Evolutionary conservation across 2,329 filamentous ascomycete species (phyloP).

Genomic region (Cercospora zeina): DNA sequence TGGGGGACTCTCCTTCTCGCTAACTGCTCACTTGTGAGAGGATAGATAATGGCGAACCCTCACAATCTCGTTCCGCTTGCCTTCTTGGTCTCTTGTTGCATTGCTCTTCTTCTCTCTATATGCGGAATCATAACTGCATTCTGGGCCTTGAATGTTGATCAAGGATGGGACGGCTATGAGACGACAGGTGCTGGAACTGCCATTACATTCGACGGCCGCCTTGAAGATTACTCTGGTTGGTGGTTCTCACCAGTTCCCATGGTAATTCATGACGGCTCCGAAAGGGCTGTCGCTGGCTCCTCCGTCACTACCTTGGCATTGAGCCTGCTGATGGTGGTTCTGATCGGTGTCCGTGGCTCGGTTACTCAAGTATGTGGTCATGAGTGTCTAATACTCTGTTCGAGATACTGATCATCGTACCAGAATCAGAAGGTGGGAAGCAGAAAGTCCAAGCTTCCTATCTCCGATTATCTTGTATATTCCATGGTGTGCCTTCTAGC

Average conservation of each 20-base stretch:
- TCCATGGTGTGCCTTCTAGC: background rate
- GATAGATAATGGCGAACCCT: background rate
- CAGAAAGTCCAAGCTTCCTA: background rate
- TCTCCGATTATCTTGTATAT: background rate
- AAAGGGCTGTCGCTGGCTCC: background rate
- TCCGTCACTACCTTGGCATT: background rate
- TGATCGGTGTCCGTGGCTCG: background rate
- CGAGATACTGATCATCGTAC: background rate
- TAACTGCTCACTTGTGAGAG: background rate
- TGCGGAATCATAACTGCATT: background rate
- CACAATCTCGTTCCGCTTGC: background rate
- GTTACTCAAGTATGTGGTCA: background rate
- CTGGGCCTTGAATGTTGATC: background rate
- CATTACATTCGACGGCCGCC: background rate
- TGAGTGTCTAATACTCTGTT: too few relatives aligned
- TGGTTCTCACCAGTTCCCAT: background rate
- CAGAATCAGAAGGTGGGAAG: background rate
- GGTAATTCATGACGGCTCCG: background rate
- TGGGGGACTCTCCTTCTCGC: background rate
- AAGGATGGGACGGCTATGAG: background rate
- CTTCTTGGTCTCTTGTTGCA: background rate
- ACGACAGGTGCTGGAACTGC: background rate
- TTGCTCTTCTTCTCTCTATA: background rate
- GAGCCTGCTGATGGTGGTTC: background rate
- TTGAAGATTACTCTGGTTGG: background rate